Base-by-base conservation (phyloP, 257 asterid species). In the Capsicum baccatum region DNA sequence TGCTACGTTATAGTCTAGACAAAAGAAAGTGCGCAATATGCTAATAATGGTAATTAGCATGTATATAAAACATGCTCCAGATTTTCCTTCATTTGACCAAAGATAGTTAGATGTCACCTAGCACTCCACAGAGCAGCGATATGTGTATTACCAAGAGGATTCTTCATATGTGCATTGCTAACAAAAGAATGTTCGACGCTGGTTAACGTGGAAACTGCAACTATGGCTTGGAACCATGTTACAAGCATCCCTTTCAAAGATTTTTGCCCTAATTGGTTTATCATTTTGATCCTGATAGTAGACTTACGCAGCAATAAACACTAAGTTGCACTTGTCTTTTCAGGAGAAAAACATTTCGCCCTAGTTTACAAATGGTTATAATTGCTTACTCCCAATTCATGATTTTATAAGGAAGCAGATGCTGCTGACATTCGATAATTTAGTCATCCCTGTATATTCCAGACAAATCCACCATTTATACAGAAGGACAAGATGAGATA, bases 401-500 rank as follows among this genome's bases (percentile, higher is more conserved):
- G 57, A 71, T 42, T 71, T 8, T n/a, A 9, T 26, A n/a, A 1
- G 37, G 15, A 71, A 47, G 57, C 79, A 44, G 37, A 17, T 71
- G 58, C 79, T 9, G 37, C 79, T 71, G 37, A n/a, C 58, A n/a
- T 70, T 70, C 16, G 57, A 70, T 17, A 70, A 70, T 44, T 44
- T 71, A 71, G 39, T 71, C 14, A 69, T n/a, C 37, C 79, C 79
- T 71, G 79, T 71, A 71, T n/a, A 71, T 71, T 35, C 37, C 50
- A 54, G 63, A 76, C 64, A 8, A 70, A 8, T 6, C 54, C 68
- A 69, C 60, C 70, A 66, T 19, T 63, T 70, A 78, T 14, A 58
- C 83, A 85, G 9, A 47, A 83, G 60, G 80, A 33, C 39, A 56
- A 79, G 60, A 83, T 48, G 13, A 14, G 3, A 50, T 33, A 17